Evolutionary conservation across 306 rosid genomes (phyloP).

Genomic region (Cicer yamashitae): DNA sequence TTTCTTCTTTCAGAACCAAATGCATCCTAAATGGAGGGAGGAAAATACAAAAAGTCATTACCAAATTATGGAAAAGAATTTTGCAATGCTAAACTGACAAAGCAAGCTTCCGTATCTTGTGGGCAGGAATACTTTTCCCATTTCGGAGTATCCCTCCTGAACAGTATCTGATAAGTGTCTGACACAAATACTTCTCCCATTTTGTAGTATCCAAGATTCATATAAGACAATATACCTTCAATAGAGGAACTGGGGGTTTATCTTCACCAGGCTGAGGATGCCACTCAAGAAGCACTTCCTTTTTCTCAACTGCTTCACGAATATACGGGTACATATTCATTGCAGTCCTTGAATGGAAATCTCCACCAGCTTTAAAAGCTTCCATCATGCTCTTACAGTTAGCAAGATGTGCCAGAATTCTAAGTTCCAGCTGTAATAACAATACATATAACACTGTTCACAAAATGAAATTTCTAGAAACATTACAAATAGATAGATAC

Average conservation of each 20-base stretch:
- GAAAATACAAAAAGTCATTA: conserved; percentile 29
- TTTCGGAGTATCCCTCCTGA: no score
- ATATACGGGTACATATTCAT: conserved; percentile 97
- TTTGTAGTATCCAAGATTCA: no score
- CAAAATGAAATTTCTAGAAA: conserved; percentile 31
- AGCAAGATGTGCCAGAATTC: conserved; percentile 98
- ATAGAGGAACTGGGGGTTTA: conserved; percentile 91
- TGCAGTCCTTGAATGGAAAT: conserved; percentile 98
- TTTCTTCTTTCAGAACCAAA: conserved; percentile 94
- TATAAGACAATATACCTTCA: conserved; percentile 63
- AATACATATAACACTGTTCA: conserved; percentile 49
- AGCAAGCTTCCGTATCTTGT: not conserved
- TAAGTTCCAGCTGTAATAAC: conserved; percentile 84
- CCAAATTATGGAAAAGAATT: conserved; percentile 20
- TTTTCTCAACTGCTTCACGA: conserved; percentile 76
- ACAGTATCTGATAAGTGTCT: no score
- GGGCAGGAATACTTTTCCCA: no score
- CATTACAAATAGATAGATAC: conserved; percentile 30
- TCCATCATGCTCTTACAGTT: conserved; percentile 94
- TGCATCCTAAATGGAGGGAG: conserved; percentile 63
- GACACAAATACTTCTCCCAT: no score
- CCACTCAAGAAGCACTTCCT: conserved; percentile 93
- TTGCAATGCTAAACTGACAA: conserved; percentile 1
- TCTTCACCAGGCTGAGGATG: conserved; percentile 93
- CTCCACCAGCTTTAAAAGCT: conserved; percentile 95